A percentile compares a stretch with the other conserved stretches of the same genome.
These are phyloP conservation scores for Trichoderma simmonsii DNA, from an alignment of 2,329 filamentous ascomycete genomes.

Conservation along the genomic window DNA sequence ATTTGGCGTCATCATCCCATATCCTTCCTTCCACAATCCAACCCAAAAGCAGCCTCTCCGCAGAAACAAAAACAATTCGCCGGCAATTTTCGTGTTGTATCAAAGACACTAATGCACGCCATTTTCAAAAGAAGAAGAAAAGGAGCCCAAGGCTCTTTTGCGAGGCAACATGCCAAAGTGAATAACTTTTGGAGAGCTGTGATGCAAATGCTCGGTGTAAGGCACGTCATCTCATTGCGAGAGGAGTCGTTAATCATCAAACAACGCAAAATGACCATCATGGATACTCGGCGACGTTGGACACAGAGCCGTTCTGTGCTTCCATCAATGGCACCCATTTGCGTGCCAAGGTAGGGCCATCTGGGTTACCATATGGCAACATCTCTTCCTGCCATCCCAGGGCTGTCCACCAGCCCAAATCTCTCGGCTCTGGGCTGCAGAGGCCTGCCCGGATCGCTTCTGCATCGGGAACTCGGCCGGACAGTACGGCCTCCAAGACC, in stretches of 20 bases:
- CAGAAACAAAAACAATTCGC: slow-evolving; percentile 9
- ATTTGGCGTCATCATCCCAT: neutral
- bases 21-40: neutral
- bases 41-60: neutral
- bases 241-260: slow-evolving; percentile 23
- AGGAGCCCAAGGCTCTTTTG: neutral
- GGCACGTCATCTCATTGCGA: slow-evolving; percentile 22
- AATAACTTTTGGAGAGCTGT: slow-evolving; percentile 20
- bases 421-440: slow-evolving; percentile 38
- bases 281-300: slow-evolving; percentile 33
- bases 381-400: slow-evolving; percentile 51
- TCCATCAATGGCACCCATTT: slow-evolving; percentile 42
- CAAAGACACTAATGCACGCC: slow-evolving; percentile 10
- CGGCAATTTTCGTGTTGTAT: neutral
- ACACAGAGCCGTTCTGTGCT: slow-evolving; percentile 23
- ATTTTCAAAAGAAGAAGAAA: slow-evolving; percentile 3
- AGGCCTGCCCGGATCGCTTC: slow-evolving; percentile 37
- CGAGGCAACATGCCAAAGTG: slow-evolving; percentile 2
- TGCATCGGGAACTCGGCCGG: slow-evolving; percentile 35
- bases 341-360: slow-evolving; percentile 43
- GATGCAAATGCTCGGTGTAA: slow-evolving; percentile 23
- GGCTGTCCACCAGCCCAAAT: slow-evolving; percentile 44
- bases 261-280: slow-evolving; percentile 22
- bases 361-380: slow-evolving; percentile 35
- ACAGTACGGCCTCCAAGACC: slow-evolving; percentile 42